phyloP scores from a whole-genome alignment of 192 early-diverging fungal genomes.

The Coemansia guatemalensis region DNA sequence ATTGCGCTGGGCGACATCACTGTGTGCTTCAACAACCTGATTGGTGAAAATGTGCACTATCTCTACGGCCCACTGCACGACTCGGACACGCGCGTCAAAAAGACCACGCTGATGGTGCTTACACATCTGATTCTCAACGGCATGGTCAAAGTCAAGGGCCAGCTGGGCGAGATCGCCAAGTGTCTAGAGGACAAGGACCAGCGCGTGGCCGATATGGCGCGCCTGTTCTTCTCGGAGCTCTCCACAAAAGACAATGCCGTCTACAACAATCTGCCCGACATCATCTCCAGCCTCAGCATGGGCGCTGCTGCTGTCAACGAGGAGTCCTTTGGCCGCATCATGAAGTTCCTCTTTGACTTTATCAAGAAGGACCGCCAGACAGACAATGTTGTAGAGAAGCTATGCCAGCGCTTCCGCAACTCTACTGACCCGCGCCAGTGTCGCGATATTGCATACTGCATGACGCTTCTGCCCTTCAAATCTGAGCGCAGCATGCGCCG shows the following conservation, averaged over 20 bases:
- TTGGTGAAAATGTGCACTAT: conserved; percentile 94
- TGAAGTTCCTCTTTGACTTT: conserved; percentile 95
- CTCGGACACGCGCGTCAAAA: conserved; percentile 77
- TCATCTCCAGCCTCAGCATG: conserved; percentile 87
- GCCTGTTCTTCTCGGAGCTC: conserved; percentile 95
- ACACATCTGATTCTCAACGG: conserved; percentile 98
- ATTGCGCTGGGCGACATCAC: conserved; percentile 99
- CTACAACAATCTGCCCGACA: conserved; percentile 99
- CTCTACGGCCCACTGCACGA: conserved; percentile 92
- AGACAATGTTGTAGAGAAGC: conserved; percentile 94
- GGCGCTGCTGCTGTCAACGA: conserved; percentile 72
- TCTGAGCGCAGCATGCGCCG: conserved; percentile 84
- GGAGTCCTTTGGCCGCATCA: conserved; percentile 81
- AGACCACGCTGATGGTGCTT: conserved; percentile 98
- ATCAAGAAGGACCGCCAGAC: conserved; percentile 93
- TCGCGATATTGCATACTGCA: conserved; percentile 92
- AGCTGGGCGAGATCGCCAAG: conserved; percentile 98
- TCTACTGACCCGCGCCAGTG: conserved; percentile 69
- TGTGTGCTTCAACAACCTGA: conserved; percentile 94
- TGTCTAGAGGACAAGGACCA: conserved; percentile 87
- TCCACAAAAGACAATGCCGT: conserved; percentile 96
- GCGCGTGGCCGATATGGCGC: conserved; percentile 88
- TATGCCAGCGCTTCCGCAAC: conserved; percentile 91
- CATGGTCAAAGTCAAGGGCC: conserved; percentile 99
- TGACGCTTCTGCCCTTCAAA: conserved; percentile 86